phyloP scores from a whole-genome alignment of 306 rosid species.

The Gastrolobium bilobum region DNA sequence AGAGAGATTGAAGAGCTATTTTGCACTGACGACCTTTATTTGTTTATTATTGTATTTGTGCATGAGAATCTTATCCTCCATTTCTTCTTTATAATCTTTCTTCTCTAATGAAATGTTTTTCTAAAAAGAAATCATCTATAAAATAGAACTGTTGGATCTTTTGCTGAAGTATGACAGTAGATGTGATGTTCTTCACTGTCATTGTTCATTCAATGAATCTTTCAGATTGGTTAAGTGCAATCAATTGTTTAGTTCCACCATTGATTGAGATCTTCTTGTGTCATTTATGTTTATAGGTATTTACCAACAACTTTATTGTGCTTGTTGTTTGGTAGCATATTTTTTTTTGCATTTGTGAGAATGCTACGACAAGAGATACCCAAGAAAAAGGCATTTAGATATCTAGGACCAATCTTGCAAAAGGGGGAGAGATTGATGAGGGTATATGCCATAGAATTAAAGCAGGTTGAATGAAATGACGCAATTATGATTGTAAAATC shows the following conservation, averaged over 20 bases:
- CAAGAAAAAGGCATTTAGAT: too few relatives aligned
- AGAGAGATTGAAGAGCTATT: constrained; percentile 2
- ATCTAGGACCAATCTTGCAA: too few relatives aligned
- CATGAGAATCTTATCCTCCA: background rate
- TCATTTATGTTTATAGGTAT: constrained; percentile 17
- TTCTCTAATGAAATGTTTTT: background rate
- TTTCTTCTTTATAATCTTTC: constrained; percentile 19
- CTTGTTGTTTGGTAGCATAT: constrained; percentile 4
- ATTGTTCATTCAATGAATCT: constrained; percentile 1
- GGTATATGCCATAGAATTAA: too few relatives aligned
- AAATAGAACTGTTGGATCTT: background rate
- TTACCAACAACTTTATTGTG: background rate
- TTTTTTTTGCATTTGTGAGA: background rate
- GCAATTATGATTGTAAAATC: too few relatives aligned
- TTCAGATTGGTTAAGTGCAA: background rate
- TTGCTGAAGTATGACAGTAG: constrained; percentile 28
- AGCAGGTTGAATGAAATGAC: too few relatives aligned
- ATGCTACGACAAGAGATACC: too few relatives aligned
- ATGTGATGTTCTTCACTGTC: constrained; percentile 1
- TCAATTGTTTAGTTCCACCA: background rate
- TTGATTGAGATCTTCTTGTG: background rate
- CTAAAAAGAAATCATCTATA: background rate
- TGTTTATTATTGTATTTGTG: background rate
- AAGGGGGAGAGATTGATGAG: too few relatives aligned
- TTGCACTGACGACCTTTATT: constrained; percentile 14